Conservation (phyloP, 169 alveolate species). For the Plasmodium knowlesi region DNA sequence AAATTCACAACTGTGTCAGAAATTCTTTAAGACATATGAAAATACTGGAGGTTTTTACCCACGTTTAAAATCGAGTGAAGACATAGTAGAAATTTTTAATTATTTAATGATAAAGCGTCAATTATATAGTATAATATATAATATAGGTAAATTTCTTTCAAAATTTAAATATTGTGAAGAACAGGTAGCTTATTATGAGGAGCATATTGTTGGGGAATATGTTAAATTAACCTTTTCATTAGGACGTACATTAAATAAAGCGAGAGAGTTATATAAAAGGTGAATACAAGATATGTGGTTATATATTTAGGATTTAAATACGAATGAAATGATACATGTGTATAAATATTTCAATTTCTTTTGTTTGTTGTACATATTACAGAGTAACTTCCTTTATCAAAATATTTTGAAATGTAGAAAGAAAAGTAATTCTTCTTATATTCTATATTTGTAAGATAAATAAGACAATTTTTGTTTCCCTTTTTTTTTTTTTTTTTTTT, state of each 20-base stretch:
- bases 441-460: not conserved
- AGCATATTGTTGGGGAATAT: no score
- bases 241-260: not conserved
- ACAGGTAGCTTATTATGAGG: not conserved
- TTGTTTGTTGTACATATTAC: not conserved
- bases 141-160: not conserved
- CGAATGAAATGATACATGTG: not conserved
- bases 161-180: not conserved
- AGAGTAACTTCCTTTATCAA: not conserved
- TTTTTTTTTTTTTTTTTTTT: conserved; percentile 6
- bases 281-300: not conserved
- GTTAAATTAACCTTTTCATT: not conserved
- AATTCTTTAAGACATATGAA: not conserved
- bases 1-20: conserved; percentile 10
- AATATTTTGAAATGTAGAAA: not conserved
- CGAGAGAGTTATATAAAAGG: not conserved
- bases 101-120: not conserved
- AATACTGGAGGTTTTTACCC: not conserved
- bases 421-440: not conserved
- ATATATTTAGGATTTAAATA: conserved; percentile 9
- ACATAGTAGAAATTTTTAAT: not conserved
- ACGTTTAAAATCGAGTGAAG: conserved; percentile 2
- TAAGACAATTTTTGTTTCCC: not conserved
- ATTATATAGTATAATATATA: not conserved
- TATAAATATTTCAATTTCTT: not conserved